Conservation (phyloP, 768 basidiomycete species). For the Russula ochroleuca region DNA sequence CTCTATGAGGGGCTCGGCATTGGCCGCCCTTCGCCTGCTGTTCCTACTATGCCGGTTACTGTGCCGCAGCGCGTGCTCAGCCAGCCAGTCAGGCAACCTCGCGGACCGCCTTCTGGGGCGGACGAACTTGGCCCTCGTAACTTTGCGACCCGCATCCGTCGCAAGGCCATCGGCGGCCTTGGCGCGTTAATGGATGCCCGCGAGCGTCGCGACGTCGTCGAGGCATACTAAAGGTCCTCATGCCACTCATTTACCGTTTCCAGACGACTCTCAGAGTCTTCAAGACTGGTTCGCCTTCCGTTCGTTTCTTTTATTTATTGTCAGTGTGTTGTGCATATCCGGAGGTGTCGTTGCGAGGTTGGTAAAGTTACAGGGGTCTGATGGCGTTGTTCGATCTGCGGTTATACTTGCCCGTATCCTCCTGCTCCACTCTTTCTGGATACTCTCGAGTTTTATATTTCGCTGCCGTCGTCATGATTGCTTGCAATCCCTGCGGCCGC, state of each 20-base stretch:
- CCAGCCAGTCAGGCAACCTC: constrained; percentile 79
- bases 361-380: constrained; percentile 9
- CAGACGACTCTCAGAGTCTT: constrained; percentile 17
- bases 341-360: constrained; percentile 16
- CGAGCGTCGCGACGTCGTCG: constrained; percentile 57
- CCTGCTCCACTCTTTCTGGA: constrained; percentile 22
- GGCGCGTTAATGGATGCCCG: constrained; percentile 76
- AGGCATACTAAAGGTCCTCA: constrained; percentile 22
- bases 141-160: constrained; percentile 80
- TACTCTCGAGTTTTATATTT: constrained; percentile 16
- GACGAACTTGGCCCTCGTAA: constrained; percentile 87
- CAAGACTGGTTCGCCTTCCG: constrained; percentile 25
- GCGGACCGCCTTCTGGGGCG: constrained; percentile 80
- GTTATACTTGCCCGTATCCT: constrained; percentile 13
- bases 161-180: constrained; percentile 78
- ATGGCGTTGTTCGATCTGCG: constrained; percentile 11
- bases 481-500: constrained; percentile 15
- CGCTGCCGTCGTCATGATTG: constrained; percentile 11
- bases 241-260: neutral
- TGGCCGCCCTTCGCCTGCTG: constrained; percentile 52
- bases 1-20: constrained; percentile 87
- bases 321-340: constrained; percentile 21
- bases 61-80: constrained; percentile 51
- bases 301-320: constrained; percentile 27
- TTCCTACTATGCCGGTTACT: constrained; percentile 38